Evolutionary conservation across 257 asterid species (phyloP).

Genomic region (Penstemon barbatus): DNA sequence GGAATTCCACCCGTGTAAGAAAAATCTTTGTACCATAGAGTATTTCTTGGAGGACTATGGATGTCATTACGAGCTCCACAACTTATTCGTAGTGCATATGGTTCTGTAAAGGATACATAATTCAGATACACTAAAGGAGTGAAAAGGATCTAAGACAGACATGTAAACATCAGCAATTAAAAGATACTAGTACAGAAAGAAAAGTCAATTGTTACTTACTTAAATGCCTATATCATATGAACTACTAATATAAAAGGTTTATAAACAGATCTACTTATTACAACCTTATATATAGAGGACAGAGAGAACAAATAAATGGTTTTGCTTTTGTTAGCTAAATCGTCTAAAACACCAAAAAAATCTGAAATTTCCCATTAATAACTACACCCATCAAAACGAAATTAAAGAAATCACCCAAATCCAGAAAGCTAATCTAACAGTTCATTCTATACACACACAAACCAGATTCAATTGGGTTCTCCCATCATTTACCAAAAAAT

Average conservation of each 20-base stretch:
- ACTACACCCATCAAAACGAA: constrained; percentile 10
- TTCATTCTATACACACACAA: constrained; percentile 9
- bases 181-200: not conserved
- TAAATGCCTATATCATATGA: not conserved
- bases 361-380: constrained; percentile 13
- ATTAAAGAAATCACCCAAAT: constrained; percentile 7
- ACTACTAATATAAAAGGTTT: not conserved
- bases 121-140: constrained; percentile 6
- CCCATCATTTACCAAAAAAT: no score
- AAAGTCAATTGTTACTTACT: not conserved
- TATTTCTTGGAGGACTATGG: constrained; percentile 64
- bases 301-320: constrained; percentile 5
- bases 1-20: constrained; percentile 95
- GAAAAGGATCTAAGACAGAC: not conserved
- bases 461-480: not conserved
- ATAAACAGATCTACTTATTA: not conserved
- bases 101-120: constrained; percentile 50
- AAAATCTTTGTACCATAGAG: constrained; percentile 85
- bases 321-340: constrained; percentile 14
- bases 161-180: constrained; percentile 9
- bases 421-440: constrained; percentile 24
- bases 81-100: constrained; percentile 90
- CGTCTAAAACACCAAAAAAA: constrained; percentile 10
- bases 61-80: constrained; percentile 89
- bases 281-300: not conserved